Percentiles rank a stretch among this genome's conserved stretches.
phyloP scores from a whole-genome alignment of 768 basidiomycete species.

The Podaxis sp. region DNA sequence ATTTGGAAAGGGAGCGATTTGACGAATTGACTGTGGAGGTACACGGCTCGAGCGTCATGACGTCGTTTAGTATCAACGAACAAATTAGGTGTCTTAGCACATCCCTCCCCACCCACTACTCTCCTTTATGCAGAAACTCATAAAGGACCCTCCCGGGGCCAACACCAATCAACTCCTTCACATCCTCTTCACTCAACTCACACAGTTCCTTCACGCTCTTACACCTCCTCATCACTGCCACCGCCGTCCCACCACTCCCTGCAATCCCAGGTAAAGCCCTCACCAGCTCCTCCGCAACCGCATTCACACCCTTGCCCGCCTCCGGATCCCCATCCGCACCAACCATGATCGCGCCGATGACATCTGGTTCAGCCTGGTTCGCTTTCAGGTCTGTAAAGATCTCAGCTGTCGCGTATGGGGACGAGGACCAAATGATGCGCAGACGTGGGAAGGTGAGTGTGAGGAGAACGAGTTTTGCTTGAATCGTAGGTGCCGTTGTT shows the following conservation, averaged over 20 bases:
- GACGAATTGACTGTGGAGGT: no score
- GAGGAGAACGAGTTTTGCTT: slow-evolving; percentile 90
- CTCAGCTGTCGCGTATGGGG: slow-evolving; percentile 85
- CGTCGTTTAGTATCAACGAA: no score
- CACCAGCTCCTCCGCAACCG: slow-evolving; percentile 78
- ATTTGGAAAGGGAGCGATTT: no score
- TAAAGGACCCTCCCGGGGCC: slow-evolving; percentile 79
- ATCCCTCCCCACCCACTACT: slow-evolving; percentile 18
- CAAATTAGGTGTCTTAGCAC: background rate
- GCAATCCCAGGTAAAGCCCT: slow-evolving; percentile 81
- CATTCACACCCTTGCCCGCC: slow-evolving; percentile 63
- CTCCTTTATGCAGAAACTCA: slow-evolving; percentile 78
- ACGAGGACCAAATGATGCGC: slow-evolving; percentile 96
- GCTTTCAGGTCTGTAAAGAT: slow-evolving; percentile 91
- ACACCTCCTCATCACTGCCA: slow-evolving; percentile 82
- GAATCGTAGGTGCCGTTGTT: slow-evolving; percentile 53
- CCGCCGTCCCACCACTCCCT: slow-evolving; percentile 77
- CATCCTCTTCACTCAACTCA: slow-evolving; percentile 49
- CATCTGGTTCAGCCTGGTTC: slow-evolving; percentile 78
- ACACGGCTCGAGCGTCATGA: no score
- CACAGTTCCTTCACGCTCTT: slow-evolving; percentile 73
- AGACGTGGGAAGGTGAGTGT: slow-evolving; percentile 88
- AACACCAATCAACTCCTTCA: slow-evolving; percentile 73
- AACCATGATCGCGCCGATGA: slow-evolving; percentile 65
- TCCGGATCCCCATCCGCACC: slow-evolving; percentile 78